Evolutionary conservation across 352 stramenopile species (phyloP), one percentile per base, ranked within the genome.

Genomic region (Globisporangium takayamanum): DNA sequence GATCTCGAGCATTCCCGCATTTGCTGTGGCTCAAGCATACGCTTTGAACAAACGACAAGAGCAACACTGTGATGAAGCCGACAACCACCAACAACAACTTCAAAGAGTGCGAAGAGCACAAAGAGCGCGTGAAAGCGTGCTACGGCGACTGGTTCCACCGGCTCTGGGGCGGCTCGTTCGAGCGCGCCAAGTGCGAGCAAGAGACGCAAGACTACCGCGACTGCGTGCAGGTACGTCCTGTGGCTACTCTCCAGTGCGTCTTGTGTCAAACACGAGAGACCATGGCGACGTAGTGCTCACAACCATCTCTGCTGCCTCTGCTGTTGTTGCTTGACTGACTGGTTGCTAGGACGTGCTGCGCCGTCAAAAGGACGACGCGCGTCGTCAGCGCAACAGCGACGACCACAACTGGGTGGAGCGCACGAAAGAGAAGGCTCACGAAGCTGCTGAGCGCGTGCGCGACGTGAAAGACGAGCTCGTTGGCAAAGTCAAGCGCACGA

Each of bases 81-180:
- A 39, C 33, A 3, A 39, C 33, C 4, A 11, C 6, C 33, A 39
- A 8, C 33, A 39, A 11, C 33, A 62, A 70, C 44, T 87, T 76
- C 55, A 66, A 74, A 54, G 83, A 89, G 73, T 92, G 83, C 60
- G 70, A 77, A 20, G 78, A 89, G 68, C 74, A 76, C 59, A 92
- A 92, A 68, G 76, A 88, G 57, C 80, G 80, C 49, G 83, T 89
- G 37, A 88, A 89, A 64, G 74, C 72, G 52, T 92, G 83, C 72
- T 92, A 92, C 67, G 78, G 73, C 44, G 80, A 85, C 66, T 92
- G 83, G 83, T 92, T 92, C 69, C 76, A 89, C 60, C 69, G 73
- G 33, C 72, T 92, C 45, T 88, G 81, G 78, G 69, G 69, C 26
- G 83, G 83, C 42, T 77, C 72, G 11, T 84, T 85, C 55, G 78